These are phyloP conservation scores for Fremontodendron californicum DNA, from an alignment of 345 rosid species.

Conservation along the genomic window DNA sequence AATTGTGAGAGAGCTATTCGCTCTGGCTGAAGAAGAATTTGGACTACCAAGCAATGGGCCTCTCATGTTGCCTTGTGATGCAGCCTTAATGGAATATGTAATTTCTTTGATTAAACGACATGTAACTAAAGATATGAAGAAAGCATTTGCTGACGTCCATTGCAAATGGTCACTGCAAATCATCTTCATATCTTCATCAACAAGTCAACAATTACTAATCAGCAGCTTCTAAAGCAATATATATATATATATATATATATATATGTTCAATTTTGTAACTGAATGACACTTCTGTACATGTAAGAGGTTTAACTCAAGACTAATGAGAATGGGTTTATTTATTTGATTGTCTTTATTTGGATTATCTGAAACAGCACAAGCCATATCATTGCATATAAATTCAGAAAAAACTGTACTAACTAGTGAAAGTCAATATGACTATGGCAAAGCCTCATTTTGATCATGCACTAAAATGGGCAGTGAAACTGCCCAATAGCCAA, in stretches of 20 bases:
- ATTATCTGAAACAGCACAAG: no score
- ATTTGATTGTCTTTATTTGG: neutral
- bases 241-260: no score
- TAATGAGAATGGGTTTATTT: neutral
- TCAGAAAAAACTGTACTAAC: no score
- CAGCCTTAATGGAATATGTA: conserved; percentile 24
- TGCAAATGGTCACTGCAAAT: neutral
- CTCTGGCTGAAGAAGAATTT: conserved; percentile 33
- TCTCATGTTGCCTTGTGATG: conserved; percentile 35
- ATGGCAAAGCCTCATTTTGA: no score
- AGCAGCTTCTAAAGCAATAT: neutral
- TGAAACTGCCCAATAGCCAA: no score
- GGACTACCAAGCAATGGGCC: conserved; percentile 28
- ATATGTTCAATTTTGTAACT: neutral
- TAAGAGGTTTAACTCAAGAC: neutral
- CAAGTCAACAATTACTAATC: neutral
- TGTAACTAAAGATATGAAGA: conserved; percentile 15
- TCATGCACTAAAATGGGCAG: no score
- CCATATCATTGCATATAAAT: no score
- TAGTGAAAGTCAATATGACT: no score
- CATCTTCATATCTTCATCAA: neutral
- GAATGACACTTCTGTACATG: neutral
- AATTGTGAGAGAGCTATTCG: no score
- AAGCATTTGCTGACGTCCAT: conserved; percentile 17
- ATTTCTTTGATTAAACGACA: conserved; percentile 13